Evolutionary conservation across 805 yeast genomes (phyloP), one percentile per base, ranked within the genome.

Genomic region (Hanseniaspora hatyaiensis): DNA sequence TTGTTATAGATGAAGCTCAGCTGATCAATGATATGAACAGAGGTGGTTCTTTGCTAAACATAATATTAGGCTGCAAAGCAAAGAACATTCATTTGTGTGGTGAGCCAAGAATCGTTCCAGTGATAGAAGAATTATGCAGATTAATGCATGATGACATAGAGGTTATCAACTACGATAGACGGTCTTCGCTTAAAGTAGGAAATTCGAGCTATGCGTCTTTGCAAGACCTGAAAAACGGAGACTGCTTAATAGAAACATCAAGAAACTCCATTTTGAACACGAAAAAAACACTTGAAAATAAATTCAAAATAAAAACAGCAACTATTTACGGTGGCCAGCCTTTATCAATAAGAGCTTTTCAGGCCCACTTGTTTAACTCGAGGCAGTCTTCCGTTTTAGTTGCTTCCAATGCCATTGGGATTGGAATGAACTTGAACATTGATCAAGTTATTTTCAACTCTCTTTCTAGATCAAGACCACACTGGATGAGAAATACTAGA

Each of bases 341-440:
- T 0, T 95, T 97, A 0, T 97, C 92, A 59, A 85, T 89, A 0
- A 73, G 99, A 54, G 76, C 86, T 2, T 76, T 77, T 53, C 96
- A 92, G 58, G 95, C 96, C 0, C 61, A 67, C 24, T 68, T 74
- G 40, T 92, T 92, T 62, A 92, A 92, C 59, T 65, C 59, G n/a
- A 89, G 94, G 2, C 72, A 73, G 30, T 81, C 77, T 52, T 92
- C 88, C 56, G 72, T 83, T n/a, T 67, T 92, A 32, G 83, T 92
- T 6, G 97, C 98, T 1, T 83, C 95, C 2, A 97, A 92, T 66
- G 98, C 98, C 0, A 78, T 92, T 52, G 98, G 98, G 2, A 89
- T 92, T 96, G 98, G 98, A 0, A 69, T 92, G 47, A 92, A 92
- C 58, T 68, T 92, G 57, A 80, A 83, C 22, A 88, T 92, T 53